Evolutionary conservation across 1,284 basidiomycete genomes (phyloP), one percentile per base, ranked within the genome.

Genomic region (Sporisorium reilianum): DNA sequence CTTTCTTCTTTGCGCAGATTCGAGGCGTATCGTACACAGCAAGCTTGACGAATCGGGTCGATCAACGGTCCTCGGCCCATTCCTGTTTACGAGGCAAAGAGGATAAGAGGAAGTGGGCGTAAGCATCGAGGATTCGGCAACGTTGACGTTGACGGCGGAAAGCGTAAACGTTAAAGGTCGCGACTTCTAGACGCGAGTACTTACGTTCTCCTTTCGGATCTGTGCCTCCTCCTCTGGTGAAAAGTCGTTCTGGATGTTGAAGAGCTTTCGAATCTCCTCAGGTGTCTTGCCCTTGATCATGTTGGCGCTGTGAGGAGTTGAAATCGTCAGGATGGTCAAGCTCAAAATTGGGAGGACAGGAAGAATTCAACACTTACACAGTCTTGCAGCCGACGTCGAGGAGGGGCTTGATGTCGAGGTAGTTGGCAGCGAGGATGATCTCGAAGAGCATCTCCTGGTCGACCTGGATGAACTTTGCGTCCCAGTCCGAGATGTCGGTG

Each of bases 351-450:
- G 25, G 9, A 5, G 36, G 9, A 3, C 22, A 38, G 10, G 3
- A 20, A 14, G n/a, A n/a, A 10, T 18, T n/a, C 32, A 16, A 11
- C 5, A 80, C 80, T 60, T 78, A 83, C 81, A 99, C 97, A 16
- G 96, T 99, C 89, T 99, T 98, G 90, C 97, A 99, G 1, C 97
- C 97, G 67, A 99, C 95, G 85, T 99, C 97, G 46, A 99, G 90
- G 49, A 99, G 89, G 38, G 95, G 92, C 88, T 99, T 99, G 89
- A 99, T 99, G 86, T 99, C 97, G 81, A 99, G 92, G 87, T 99
- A 99, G 88, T 99, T 99, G 71, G 97, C 97, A 10, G 97, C 97
- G 67, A 99, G 91, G 86, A 99, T 99, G 85, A 99, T 99, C 88
- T 99, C 97, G 78, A 99, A 99, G 18, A 95, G 89, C 93, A 95